Percentiles rank a stretch among this genome's conserved stretches.
Evolutionary conservation across 345 rosid species (phyloP).

Genomic region (Anastatica hierochuntica): DNA sequence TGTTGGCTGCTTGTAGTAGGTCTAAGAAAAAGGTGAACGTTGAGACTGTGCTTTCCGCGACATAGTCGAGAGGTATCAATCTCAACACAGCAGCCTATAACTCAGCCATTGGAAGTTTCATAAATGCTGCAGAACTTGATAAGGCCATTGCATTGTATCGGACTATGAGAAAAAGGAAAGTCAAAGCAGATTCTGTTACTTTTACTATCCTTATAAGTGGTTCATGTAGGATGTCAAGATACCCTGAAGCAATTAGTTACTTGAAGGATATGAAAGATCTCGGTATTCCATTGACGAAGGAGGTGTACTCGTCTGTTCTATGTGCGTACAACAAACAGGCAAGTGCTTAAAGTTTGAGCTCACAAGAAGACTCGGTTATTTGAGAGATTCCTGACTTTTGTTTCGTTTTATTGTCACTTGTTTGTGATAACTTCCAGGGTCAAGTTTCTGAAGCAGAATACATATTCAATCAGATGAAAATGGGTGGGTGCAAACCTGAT

Average conservation of each 20-base stretch:
- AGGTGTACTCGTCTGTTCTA: constrained; percentile 68
- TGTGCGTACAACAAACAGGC: constrained; percentile 75
- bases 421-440: constrained; percentile 35
- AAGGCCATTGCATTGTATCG: constrained; percentile 55
- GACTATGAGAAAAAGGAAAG: constrained; percentile 61
- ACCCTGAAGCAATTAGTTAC: constrained; percentile 61
- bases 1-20: constrained; percentile 80
- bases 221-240: constrained; percentile 64
- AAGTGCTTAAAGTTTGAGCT: constrained; percentile 25
- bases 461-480: constrained; percentile 62
- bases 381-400: neutral
- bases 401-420: neutral
- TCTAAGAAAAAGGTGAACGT: constrained; percentile 59
- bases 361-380: constrained; percentile 1
- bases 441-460: constrained; percentile 68
- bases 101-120: constrained; percentile 80
- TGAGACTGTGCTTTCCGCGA: constrained; percentile 68
- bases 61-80: constrained; percentile 63
- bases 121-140: constrained; percentile 72
- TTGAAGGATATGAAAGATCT: constrained; percentile 51
- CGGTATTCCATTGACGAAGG: constrained; percentile 56
- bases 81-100: constrained; percentile 76
- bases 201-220: constrained; percentile 71
- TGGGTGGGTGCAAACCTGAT: constrained; percentile 61
- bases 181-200: constrained; percentile 64